A percentile compares a stretch with the other conserved stretches of the same genome.
Evolutionary conservation across 1,284 basidiomycete species (phyloP).

Genomic region (Cutaneotrichosporon spelunceum): DNA sequence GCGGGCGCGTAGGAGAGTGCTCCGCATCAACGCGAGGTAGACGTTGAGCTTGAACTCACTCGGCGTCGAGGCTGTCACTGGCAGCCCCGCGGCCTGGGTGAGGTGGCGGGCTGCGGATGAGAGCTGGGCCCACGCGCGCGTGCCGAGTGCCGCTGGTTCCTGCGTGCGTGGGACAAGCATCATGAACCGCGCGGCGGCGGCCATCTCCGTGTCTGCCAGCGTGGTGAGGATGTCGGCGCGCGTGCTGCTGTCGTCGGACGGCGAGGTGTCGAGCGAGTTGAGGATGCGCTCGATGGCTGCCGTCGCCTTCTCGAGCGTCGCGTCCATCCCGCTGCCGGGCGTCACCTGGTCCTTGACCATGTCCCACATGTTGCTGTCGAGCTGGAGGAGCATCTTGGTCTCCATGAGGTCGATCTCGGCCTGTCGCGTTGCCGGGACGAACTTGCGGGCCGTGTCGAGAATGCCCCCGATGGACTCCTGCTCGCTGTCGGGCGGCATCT

Average conservation of each 20-base stretch:
- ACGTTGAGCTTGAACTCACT: conserved; percentile 40
- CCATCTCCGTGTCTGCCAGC: conserved; percentile 38
- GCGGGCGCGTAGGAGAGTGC: conserved; percentile 35
- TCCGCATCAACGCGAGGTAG: conserved; percentile 31
- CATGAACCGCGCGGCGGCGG: conserved; percentile 32
- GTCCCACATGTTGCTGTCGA: conserved; percentile 46
- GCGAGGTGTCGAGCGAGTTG: conserved; percentile 29
- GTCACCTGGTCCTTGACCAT: conserved; percentile 32
- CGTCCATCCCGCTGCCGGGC: conserved; percentile 30
- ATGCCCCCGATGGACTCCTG: conserved; percentile 35
- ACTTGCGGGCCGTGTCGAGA: conserved; percentile 31
- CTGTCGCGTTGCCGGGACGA: conserved; percentile 33
- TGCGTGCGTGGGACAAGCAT: conserved; percentile 28
- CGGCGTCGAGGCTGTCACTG: conserved; percentile 29
- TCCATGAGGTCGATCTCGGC: conserved; percentile 45
- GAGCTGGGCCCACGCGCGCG: conserved; percentile 43
- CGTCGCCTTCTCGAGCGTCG: conserved; percentile 36
- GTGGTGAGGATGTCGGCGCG: conserved; percentile 40
- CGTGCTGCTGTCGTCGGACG: conserved; percentile 28
- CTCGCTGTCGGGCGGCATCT: conserved; percentile 33
- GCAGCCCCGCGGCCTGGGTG: conserved; percentile 37
- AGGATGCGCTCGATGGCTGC: conserved; percentile 33
- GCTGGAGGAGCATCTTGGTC: conserved; percentile 40
- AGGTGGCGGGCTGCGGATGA: conserved; percentile 33
- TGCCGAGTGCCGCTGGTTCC: conserved; percentile 24